These are phyloP conservation scores for Mycena amicta DNA, from an alignment of 768 basidiomycete genomes.

Conservation along the genomic window DNA sequence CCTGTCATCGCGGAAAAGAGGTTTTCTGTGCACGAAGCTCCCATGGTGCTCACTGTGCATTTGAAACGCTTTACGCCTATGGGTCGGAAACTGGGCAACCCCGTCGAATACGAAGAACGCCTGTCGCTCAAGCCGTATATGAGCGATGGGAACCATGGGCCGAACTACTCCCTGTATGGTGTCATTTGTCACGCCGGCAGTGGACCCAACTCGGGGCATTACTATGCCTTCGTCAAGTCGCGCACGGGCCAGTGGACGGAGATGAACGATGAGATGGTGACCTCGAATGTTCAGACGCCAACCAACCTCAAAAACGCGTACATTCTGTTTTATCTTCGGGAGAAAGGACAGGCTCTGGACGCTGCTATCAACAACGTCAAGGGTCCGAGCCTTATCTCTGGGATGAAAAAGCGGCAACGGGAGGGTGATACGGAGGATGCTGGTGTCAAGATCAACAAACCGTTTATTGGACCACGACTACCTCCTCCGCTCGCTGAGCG, in stretches of 20 bases:
- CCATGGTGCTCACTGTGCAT: constrained; percentile 87
- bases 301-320: constrained; percentile 81
- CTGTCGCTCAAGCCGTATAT: constrained; percentile 77
- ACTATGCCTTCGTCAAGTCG: constrained; percentile 82
- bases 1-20: constrained; percentile 87
- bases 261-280: constrained; percentile 90
- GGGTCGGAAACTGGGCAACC: constrained; percentile 82
- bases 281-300: constrained; percentile 45
- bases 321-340: constrained; percentile 87
- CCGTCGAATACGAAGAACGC: constrained; percentile 76
- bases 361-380: constrained; percentile 53
- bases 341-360: constrained; percentile 74
- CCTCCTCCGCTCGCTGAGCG: constrained; percentile 49
- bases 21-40: constrained; percentile 88
- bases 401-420: constrained; percentile 51
- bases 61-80: constrained; percentile 92
- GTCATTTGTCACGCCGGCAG: constrained; percentile 92
- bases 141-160: constrained; percentile 78
- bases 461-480: constrained; percentile 69
- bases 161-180: constrained; percentile 85
- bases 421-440: constrained; percentile 51
- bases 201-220: constrained; percentile 95
- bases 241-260: constrained; percentile 77
- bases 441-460: constrained; percentile 48
- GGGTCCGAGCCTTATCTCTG: constrained; percentile 43